phyloP scores from a whole-genome alignment of 306 rosid genomes.

The Trifolium fragiferum region DNA sequence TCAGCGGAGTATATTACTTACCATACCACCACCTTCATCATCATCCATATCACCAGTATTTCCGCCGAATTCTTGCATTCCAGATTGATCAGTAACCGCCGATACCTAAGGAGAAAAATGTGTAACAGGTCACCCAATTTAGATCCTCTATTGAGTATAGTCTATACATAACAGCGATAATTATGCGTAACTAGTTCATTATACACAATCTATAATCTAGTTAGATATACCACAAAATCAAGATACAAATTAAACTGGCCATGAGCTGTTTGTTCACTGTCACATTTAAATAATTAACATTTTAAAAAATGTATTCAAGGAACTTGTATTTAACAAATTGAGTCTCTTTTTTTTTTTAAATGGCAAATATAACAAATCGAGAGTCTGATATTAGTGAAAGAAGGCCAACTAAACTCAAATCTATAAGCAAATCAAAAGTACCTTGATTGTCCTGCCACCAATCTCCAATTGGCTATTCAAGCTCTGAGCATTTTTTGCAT shows the following conservation, averaged over 20 bases:
- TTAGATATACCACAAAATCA: conserved; percentile 13
- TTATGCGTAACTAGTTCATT: background rate
- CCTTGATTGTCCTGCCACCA: conserved; percentile 89
- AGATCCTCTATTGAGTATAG: conserved; percentile 15
- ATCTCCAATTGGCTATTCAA: conserved; percentile 94
- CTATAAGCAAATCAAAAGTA: conserved; percentile 39
- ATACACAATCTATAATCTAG: conserved; percentile 9
- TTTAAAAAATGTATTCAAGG: background rate
- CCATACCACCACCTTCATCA: conserved; percentile 92
- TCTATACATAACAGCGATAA: background rate
- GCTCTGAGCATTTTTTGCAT: conserved; percentile 85
- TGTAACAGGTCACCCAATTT: conserved; percentile 26
- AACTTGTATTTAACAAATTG: conserved; percentile 17
- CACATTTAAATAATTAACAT: conserved; percentile 8
- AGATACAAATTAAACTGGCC: conserved; percentile 27
- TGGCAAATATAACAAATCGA: background rate
- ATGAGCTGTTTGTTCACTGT: conserved; percentile 11
- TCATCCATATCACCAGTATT: conserved; percentile 92
- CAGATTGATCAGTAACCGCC: conserved; percentile 82
- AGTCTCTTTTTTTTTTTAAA: background rate
- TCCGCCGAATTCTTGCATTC: conserved; percentile 79
- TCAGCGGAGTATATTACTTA: conserved; percentile 47
- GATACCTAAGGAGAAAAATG: conserved; percentile 67
- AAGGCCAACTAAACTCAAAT: conserved; percentile 33
- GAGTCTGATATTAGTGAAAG: conserved; percentile 10